phyloP scores from a whole-genome alignment of 2,329 filamentous ascomycete genomes.

The Penicillium thymicola region DNA sequence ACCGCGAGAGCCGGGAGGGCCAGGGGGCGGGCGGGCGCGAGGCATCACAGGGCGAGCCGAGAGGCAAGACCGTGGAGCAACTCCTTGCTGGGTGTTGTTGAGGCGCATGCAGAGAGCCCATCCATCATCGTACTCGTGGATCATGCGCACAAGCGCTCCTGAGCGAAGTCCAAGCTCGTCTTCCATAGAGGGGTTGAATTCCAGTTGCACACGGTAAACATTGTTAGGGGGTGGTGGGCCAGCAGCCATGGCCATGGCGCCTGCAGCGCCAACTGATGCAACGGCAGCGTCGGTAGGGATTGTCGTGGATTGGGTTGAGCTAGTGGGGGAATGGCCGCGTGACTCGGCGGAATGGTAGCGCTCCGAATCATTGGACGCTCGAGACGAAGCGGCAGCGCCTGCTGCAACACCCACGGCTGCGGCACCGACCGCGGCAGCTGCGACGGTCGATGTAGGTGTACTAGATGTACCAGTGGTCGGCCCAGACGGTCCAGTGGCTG shows the following conservation, averaged over 20 bases:
- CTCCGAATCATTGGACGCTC: constrained; percentile 20
- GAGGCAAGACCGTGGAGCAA: constrained; percentile 87
- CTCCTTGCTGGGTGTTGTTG: constrained; percentile 87
- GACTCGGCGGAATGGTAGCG: constrained; percentile 23
- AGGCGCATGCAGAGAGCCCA: constrained; percentile 93
- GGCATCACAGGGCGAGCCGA: constrained; percentile 90
- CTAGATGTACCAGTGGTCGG: constrained; percentile 23
- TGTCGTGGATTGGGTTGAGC: constrained; percentile 17
- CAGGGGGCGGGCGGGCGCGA: constrained; percentile 51
- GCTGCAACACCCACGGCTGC: constrained; percentile 42
- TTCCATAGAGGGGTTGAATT: constrained; percentile 88
- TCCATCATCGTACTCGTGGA: constrained; percentile 97
- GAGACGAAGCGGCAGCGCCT: constrained; percentile 36
- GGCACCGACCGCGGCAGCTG: constrained; percentile 37
- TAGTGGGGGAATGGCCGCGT: constrained; percentile 21
- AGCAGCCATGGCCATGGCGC: constrained; percentile 17
- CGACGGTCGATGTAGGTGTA: constrained; percentile 32
- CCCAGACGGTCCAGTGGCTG: constrained; percentile 28
- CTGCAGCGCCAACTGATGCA: constrained; percentile 12
- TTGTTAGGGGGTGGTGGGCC: constrained; percentile 53
- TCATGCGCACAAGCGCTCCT: constrained; percentile 79
- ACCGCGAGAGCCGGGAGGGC: constrained; percentile 33
- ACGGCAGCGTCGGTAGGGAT: constrained; percentile 25
- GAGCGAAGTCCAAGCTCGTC: constrained; percentile 81
- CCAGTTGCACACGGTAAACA: constrained; percentile 89